Evolutionary conservation across 306 rosid genomes (phyloP).

Genomic region (Pyrus bretschneideri): DNA sequence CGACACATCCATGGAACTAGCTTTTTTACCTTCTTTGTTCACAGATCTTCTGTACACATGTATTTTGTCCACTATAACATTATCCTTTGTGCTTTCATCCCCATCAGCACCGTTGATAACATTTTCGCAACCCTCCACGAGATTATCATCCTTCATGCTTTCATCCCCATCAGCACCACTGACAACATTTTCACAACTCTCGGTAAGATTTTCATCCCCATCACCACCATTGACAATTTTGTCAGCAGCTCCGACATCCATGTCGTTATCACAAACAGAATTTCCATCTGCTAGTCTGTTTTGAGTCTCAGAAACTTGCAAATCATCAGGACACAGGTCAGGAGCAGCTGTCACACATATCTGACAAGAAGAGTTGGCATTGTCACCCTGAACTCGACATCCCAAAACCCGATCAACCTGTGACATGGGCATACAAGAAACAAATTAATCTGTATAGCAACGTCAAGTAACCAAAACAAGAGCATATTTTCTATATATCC

Average conservation of each 20-base stretch:
- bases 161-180: conserved; percentile 47
- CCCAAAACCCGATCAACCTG: conserved; percentile 97
- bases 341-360: conserved; percentile 41
- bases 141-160: conserved; percentile 39
- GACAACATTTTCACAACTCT: conserved; percentile 39
- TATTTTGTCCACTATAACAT: conserved; percentile 43
- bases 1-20: conserved; percentile 33
- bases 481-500: conserved; percentile 10
- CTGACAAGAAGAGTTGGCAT: conserved; percentile 29
- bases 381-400: conserved; percentile 64
- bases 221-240: conserved; percentile 27
- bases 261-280: conserved; percentile 48
- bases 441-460: conserved; percentile 16
- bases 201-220: conserved; percentile 39
- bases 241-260: conserved; percentile 40
- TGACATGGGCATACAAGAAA: conserved; percentile 18
- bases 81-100: conserved; percentile 44
- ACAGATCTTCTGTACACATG: conserved; percentile 69
- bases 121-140: conserved; percentile 38
- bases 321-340: conserved; percentile 42
- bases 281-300: conserved; percentile 41
- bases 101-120: conserved; percentile 34
- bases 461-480: neutral
- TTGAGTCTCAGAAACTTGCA: conserved; percentile 42
- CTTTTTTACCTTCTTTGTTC: conserved; percentile 59